Conservation (phyloP, 768 basidiomycete genomes). For the Mycena chlorophos region DNA sequence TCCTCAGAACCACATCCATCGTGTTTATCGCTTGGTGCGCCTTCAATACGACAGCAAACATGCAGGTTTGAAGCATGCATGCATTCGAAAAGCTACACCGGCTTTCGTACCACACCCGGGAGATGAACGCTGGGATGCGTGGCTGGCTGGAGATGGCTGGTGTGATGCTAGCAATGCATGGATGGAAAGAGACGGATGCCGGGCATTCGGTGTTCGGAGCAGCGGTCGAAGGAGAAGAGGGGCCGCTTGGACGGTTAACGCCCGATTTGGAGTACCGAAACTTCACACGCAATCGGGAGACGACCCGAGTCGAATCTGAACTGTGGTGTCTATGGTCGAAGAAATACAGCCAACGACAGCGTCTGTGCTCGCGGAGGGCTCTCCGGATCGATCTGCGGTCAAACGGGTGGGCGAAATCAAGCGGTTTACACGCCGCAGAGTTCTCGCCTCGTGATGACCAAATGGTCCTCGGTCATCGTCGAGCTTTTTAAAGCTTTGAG, state of each 20-base stretch:
- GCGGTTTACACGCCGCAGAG: too few species aligned
- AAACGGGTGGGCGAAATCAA: too few species aligned
- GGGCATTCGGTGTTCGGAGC: conserved; percentile 41
- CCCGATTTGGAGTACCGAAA: background rate
- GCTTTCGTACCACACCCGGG: conserved; percentile 41
- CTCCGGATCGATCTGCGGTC: too few species aligned
- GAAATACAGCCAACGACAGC: too few species aligned
- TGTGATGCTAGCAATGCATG: conserved; percentile 40
- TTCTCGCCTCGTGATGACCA: too few species aligned
- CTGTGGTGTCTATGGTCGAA: too few species aligned
- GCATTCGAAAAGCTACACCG: conserved; percentile 44
- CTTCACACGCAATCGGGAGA: too few species aligned
- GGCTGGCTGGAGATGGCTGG: conserved; percentile 46
- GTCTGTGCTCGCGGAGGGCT: too few species aligned
- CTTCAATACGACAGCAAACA: conserved; percentile 47
- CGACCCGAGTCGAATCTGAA: too few species aligned
- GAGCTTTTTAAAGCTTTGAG: background rate
- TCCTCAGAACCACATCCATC: conserved; percentile 41
- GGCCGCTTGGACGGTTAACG: background rate
- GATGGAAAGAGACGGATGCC: conserved; percentile 36
- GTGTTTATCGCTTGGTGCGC: conserved; percentile 39
- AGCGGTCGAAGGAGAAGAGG: conserved; percentile 6
- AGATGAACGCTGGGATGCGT: conserved; percentile 46
- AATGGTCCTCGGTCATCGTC: background rate
- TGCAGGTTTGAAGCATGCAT: conserved; percentile 38